Conservation (phyloP, 176 grass and related monocot species). For the Thalia dealbata region DNA sequence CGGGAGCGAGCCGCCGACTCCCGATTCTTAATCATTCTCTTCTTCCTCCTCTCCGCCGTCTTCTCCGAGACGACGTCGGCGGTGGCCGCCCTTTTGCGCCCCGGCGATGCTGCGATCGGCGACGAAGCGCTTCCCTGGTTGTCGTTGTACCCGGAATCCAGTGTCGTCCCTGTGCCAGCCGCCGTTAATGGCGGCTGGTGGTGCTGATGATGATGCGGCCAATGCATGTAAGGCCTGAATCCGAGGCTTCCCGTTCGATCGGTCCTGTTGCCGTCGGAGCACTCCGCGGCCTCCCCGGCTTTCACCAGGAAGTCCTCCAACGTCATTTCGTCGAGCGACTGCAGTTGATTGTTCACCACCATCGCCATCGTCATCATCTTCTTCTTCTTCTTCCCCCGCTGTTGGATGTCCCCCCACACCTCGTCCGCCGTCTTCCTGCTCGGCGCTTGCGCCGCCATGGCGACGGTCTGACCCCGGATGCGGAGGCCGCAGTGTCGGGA, state of each 20-base stretch:
- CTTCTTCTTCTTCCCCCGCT: neutral
- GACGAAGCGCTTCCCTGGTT: neutral
- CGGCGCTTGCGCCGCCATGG: neutral
- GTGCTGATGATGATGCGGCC: neutral
- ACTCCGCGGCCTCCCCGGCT: neutral
- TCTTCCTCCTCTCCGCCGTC: neutral
- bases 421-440: neutral
- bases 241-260: neutral
- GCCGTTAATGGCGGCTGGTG: neutral
- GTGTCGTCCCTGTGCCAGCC: neutral
- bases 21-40: constrained; percentile 1
- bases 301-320: neutral
- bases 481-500: neutral
- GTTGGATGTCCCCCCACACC: neutral
- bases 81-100: neutral
- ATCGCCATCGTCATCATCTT: neutral
- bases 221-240: neutral
- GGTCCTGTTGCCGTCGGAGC: neutral
- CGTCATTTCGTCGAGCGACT: neutral
- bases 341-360: neutral
- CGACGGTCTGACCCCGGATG: neutral
- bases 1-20: neutral
- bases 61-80: neutral
- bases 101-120: neutral
- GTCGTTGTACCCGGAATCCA: neutral